Evolutionary conservation across 345 rosid genomes (phyloP).

Genomic region (Lepidium aucheri): DNA sequence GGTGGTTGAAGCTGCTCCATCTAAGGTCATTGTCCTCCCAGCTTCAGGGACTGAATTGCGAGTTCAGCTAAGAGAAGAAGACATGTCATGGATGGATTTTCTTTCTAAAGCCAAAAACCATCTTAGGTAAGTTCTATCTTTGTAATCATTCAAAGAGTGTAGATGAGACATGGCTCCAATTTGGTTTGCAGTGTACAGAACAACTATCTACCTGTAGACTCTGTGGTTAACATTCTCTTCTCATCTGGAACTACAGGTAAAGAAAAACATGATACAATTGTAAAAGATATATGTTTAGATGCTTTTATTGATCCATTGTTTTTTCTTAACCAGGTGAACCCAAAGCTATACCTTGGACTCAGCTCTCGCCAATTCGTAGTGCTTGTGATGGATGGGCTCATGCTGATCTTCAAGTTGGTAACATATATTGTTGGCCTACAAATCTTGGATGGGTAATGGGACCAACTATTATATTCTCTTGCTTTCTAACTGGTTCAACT

Average conservation of each 20-base stretch:
- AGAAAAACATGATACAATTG: neutral
- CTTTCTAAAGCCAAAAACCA: slow-evolving; percentile 31
- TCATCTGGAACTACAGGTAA: slow-evolving; percentile 94
- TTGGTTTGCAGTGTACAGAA: slow-evolving; percentile 32
- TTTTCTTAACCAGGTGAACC: slow-evolving; percentile 57
- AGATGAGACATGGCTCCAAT: neutral
- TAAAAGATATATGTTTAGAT: neutral
- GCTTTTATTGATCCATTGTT: neutral
- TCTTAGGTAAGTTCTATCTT: slow-evolving; percentile 37
- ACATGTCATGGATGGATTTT: slow-evolving; percentile 61
- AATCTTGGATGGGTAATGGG: slow-evolving; percentile 98
- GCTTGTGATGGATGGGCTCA: slow-evolving; percentile 66
- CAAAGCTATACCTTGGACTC: slow-evolving; percentile 96
- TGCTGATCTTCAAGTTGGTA: slow-evolving; percentile 44
- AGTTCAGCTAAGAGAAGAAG: slow-evolving; percentile 56
- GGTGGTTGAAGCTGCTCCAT: slow-evolving; percentile 69
- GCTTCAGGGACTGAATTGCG: slow-evolving; percentile 40
- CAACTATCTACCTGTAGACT: slow-evolving; percentile 41
- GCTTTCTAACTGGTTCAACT: slow-evolving; percentile 69
- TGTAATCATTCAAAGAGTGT: neutral
- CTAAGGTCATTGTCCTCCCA: slow-evolving; percentile 66
- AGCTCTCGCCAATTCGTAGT: slow-evolving; percentile 64
- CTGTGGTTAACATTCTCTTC: slow-evolving; percentile 71
- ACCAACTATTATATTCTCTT: slow-evolving; percentile 52
- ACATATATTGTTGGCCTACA: slow-evolving; percentile 82